phyloP scores from a whole-genome alignment of 257 asterid species.

The Fraxinus pennsylvanica region DNA sequence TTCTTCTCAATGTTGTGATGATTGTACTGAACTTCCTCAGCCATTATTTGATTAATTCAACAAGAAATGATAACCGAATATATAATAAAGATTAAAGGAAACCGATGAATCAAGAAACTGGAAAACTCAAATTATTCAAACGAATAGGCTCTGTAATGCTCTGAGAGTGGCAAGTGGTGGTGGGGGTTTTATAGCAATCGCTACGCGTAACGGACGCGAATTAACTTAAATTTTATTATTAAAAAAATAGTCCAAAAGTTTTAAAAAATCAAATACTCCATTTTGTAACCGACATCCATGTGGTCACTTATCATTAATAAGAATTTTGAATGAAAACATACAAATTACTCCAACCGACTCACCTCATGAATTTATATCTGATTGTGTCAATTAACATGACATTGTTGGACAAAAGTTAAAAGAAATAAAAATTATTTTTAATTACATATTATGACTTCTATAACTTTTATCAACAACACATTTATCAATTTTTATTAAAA shows the following conservation, averaged over 20 bases:
- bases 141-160: not conserved
- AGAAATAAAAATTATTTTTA: no score
- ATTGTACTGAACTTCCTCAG: constrained; percentile 45
- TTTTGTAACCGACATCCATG: constrained; percentile 30
- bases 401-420: no score
- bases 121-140: not conserved
- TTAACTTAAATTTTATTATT: not conserved
- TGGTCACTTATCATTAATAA: not conserved
- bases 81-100: not conserved
- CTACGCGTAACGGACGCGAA: constrained; percentile 57
- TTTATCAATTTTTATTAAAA: no score
- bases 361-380: not conserved
- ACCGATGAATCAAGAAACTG: not conserved
- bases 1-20: constrained; percentile 23
- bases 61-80: not conserved
- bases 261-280: constrained; percentile 31
- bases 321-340: not conserved
- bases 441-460: no score
- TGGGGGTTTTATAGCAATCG: constrained; percentile 43
- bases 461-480: no score
- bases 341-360: constrained; percentile 14
- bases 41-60: constrained; percentile 35
- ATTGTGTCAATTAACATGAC: not conserved
- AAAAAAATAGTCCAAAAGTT: constrained; percentile 18
- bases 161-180: not conserved